phyloP scores from a whole-genome alignment of 2,329 filamentous ascomycete genomes.

The Capronia americana region DNA sequence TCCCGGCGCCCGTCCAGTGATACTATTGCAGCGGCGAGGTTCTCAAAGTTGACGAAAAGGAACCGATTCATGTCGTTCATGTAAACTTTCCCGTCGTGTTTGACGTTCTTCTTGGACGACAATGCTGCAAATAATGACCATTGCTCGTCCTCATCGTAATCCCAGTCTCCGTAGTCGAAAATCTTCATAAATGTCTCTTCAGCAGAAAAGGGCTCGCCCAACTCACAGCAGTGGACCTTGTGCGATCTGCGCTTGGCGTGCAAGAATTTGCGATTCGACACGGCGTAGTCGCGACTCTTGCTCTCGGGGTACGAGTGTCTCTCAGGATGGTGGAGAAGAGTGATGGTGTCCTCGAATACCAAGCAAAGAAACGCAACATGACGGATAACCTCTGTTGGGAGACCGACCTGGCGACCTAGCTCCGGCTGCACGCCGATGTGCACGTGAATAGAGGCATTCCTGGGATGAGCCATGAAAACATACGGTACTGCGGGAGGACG shows the following conservation, averaged over 20 bases:
- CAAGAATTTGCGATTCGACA: neutral
- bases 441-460: slow-evolving; percentile 3
- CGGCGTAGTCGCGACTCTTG: slow-evolving; percentile 8
- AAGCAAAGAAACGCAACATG: slow-evolving; percentile 29
- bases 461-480: neutral
- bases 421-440: slow-evolving; percentile 8
- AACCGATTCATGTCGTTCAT: neutral
- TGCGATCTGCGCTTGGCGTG: neutral
- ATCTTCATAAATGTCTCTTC: slow-evolving; percentile 18
- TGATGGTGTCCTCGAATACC: slow-evolving; percentile 27
- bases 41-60: slow-evolving; percentile 28
- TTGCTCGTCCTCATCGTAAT: neutral
- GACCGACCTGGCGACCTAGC: neutral
- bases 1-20: neutral
- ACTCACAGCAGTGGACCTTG: neutral
- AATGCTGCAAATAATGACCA: neutral
- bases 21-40: slow-evolving; percentile 1
- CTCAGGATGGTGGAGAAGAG: slow-evolving; percentile 28
- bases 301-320: slow-evolving; percentile 17
- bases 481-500: neutral
- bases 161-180: slow-evolving; percentile 10
- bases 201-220: slow-evolving; percentile 7
- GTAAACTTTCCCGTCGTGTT: neutral
- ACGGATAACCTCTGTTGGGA: slow-evolving; percentile 11
- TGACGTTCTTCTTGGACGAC: neutral